Conservation (phyloP, 176 grass and related monocot species). For the Elaeis guineensis region DNA sequence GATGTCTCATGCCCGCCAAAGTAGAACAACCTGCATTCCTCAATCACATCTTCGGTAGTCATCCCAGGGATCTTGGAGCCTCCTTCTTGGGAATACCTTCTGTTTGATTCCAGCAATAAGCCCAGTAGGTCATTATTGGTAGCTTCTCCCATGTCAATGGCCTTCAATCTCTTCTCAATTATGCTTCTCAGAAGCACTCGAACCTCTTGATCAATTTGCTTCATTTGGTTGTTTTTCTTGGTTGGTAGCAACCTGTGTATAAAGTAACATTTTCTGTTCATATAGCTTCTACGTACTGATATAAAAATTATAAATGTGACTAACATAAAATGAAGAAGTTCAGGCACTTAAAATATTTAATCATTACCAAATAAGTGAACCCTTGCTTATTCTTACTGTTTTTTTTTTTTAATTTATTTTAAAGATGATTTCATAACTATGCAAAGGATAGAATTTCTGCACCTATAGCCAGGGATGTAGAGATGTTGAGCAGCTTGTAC, state of each 20-base stretch:
- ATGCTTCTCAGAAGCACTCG: conserved; percentile 31
- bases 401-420: too few relatives aligned
- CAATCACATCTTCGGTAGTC: conserved; percentile 56
- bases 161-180: conserved; percentile 46
- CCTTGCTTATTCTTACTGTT: too few relatives aligned
- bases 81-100: conserved; percentile 27
- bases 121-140: conserved; percentile 48
- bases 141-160: conserved; percentile 29
- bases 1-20: conserved; percentile 82
- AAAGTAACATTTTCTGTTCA: too few relatives aligned
- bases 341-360: too few relatives aligned
- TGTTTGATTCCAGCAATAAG: conserved; percentile 68
- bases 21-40: conserved; percentile 88
- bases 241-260: conserved; percentile 29
- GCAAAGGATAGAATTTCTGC: neutral
- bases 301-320: too few relatives aligned
- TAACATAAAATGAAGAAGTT: too few relatives aligned
- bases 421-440: too few relatives aligned
- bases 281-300: too few relatives aligned
- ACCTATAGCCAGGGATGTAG: conserved; percentile 45
- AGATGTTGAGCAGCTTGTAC: conserved; percentile 12
- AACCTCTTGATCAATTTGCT: conserved; percentile 31
- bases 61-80: conserved; percentile 24
- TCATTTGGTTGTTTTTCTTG: conserved; percentile 51
- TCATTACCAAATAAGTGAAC: too few relatives aligned